A percentile compares a stretch with the other conserved stretches of the same genome.
Evolutionary conservation across 192 early-diverging fungal species (phyloP).

Genomic region (Chytriomyces sp.): DNA sequence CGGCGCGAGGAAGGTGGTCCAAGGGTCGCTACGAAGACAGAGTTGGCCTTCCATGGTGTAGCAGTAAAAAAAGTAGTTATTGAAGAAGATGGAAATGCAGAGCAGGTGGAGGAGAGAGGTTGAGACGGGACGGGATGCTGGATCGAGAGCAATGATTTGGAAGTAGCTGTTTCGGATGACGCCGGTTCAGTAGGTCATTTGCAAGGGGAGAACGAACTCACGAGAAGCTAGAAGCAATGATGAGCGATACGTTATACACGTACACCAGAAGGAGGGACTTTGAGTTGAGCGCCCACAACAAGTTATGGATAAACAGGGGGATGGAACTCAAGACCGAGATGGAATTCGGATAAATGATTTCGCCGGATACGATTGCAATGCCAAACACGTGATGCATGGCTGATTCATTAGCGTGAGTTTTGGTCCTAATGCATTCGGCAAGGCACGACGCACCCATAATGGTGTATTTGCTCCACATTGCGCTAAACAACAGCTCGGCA

Average conservation of each 20-base stretch:
- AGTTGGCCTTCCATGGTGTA: not conserved
- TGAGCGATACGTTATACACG: not conserved
- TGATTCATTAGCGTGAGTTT: not conserved
- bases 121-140: not conserved
- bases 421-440: too few species aligned
- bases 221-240: not conserved
- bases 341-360: not conserved
- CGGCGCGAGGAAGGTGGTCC: not conserved
- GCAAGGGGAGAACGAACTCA: too few species aligned
- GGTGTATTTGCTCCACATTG: conserved; percentile 6
- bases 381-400: conserved; percentile 4
- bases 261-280: not conserved
- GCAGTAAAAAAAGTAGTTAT: conserved; percentile 18
- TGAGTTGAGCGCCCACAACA: conserved; percentile 1
- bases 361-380: not conserved
- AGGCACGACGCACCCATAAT: not conserved
- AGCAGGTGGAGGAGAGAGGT: not conserved
- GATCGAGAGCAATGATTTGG: not conserved
- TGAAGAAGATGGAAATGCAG: not conserved
- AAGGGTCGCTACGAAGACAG: not conserved
- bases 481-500: conserved; percentile 5
- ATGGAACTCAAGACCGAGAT: not conserved
- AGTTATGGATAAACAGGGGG: not conserved
- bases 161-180: not conserved
- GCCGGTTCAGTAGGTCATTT: too few species aligned